Conservation (phyloP, 116 monocot species). For the Dioscorea cayenensis region DNA sequence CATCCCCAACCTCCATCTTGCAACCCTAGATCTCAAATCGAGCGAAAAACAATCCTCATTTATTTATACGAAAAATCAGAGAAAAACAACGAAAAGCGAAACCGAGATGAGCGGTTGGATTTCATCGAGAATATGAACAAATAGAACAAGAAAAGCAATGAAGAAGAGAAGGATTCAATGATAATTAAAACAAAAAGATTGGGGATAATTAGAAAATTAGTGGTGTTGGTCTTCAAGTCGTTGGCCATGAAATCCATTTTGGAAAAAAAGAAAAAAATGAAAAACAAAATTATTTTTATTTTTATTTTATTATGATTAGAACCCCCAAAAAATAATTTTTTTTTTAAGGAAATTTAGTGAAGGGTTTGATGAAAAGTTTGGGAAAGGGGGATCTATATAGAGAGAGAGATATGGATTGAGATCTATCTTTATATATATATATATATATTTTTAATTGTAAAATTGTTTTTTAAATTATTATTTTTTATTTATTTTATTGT, state of each 20-base stretch:
- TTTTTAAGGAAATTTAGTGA: background rate
- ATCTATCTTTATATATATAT: background rate
- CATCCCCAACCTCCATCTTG: constrained; percentile 35
- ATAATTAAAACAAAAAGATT: background rate
- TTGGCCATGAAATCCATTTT: background rate
- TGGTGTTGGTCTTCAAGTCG: background rate
- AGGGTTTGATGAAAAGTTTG: background rate
- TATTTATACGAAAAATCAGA: too few species aligned
- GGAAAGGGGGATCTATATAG: background rate
- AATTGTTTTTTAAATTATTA: background rate
- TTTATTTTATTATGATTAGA: too few species aligned
- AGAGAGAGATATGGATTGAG: background rate
- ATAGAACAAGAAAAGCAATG: background rate
- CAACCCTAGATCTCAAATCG: constrained; percentile 27
- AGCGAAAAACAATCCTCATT: too few species aligned
- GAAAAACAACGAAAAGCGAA: too few species aligned
- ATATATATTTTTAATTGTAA: background rate
- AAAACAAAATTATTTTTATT: background rate
- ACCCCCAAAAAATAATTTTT: background rate
- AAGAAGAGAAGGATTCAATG: background rate
- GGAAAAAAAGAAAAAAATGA: background rate
- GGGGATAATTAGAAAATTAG: background rate
- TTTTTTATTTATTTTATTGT: background rate
- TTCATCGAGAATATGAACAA: background rate
- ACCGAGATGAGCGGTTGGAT: too few species aligned